phyloP scores from a whole-genome alignment of 2,329 filamentous ascomycete genomes.

The Diaporthe batatas region DNA sequence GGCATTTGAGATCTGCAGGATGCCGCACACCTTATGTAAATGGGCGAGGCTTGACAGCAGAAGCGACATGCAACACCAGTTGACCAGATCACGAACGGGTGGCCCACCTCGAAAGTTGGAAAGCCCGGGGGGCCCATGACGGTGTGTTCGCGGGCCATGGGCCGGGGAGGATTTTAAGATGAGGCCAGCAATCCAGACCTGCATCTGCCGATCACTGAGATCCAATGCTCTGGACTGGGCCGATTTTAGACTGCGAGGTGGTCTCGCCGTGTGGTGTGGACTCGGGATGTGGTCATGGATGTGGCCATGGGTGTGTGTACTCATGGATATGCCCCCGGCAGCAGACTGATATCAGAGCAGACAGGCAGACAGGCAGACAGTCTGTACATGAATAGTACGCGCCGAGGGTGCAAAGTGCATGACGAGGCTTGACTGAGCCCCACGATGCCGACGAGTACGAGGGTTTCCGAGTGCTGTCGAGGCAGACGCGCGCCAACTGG shows the following conservation, averaged over 20 bases:
- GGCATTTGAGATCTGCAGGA: slow-evolving; percentile 24
- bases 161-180: slow-evolving; percentile 34
- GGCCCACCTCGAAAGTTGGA: slow-evolving; percentile 33
- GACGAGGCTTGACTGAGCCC: slow-evolving; percentile 26
- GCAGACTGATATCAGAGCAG: neutral
- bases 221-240: slow-evolving; percentile 40
- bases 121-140: slow-evolving; percentile 17
- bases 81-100: slow-evolving; percentile 10
- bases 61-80: slow-evolving; percentile 17
- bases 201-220: slow-evolving; percentile 37
- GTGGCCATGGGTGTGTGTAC: slow-evolving; percentile 11
- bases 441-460: slow-evolving; percentile 8
- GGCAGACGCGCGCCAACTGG: slow-evolving; percentile 42
- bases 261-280: slow-evolving; percentile 10
- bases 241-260: slow-evolving; percentile 32
- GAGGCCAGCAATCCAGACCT: slow-evolving; percentile 40
- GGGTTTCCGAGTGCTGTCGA: slow-evolving; percentile 10
- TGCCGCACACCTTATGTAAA: slow-evolving; percentile 38
- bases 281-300: slow-evolving; percentile 15
- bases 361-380: neutral
- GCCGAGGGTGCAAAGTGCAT: slow-evolving; percentile 18
- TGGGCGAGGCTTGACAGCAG: slow-evolving; percentile 16
- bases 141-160: slow-evolving; percentile 28
- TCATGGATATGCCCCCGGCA: slow-evolving; percentile 1
- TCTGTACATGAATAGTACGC: slow-evolving; percentile 30